These are phyloP conservation scores for Rhodotorula sp. DNA, from an alignment of 1,284 basidiomycete genomes.

Conservation along the genomic window DNA sequence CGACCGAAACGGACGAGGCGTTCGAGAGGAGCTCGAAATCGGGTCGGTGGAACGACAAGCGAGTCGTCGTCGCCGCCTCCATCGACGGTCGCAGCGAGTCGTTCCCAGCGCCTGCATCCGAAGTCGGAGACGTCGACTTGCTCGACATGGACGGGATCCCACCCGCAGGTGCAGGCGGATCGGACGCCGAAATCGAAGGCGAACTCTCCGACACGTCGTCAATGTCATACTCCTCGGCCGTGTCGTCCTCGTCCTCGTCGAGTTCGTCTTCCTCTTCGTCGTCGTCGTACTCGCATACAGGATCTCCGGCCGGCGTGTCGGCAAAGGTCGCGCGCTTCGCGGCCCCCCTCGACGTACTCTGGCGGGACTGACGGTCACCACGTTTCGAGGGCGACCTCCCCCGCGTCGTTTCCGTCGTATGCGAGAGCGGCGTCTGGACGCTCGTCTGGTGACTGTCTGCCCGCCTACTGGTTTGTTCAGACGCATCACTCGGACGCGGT, in stretches of 20 bases:
- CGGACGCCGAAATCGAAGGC: conserved; percentile 10
- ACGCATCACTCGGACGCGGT: not conserved
- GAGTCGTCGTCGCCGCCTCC: conserved; percentile 55
- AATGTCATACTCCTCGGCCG: conserved; percentile 34
- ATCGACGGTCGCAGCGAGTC: conserved; percentile 11
- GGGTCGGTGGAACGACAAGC: conserved; percentile 1
- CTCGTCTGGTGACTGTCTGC: too few species aligned
- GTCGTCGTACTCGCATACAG: conserved; percentile 12
- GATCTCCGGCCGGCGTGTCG: not conserved
- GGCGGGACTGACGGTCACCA: not conserved
- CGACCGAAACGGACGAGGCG: conserved; percentile 23
- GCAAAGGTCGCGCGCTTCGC: conserved; percentile 24
- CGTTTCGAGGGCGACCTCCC: too few species aligned
- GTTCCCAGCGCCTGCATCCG: not conserved
- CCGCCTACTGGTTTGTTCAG: too few species aligned
- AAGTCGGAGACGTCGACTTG: not conserved
- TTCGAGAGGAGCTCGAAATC: conserved; percentile 7
- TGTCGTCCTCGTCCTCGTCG: conserved; percentile 30
- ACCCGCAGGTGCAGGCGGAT: not conserved
- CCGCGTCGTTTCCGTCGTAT: not conserved
- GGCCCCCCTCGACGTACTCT: not conserved
- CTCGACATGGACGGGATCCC: not conserved
- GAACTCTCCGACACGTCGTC: conserved; percentile 32
- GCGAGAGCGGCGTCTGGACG: not conserved
- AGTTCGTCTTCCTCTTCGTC: conserved; percentile 23